Evolutionary conservation across 352 stramenopile species (phyloP).

Genomic region (Pythium grandisporangium): DNA sequence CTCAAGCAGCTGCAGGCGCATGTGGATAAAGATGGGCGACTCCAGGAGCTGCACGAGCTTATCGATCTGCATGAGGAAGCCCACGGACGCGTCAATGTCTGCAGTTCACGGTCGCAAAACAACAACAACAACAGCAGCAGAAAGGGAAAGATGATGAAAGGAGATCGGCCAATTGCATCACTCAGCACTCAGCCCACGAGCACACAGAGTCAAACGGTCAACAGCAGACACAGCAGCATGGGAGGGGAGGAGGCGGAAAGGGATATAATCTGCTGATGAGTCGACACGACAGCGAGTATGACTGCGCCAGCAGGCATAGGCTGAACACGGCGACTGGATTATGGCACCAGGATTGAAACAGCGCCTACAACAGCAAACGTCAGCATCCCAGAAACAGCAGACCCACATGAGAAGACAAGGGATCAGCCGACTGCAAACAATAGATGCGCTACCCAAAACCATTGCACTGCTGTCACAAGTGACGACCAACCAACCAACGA

Average conservation of each 20-base stretch:
- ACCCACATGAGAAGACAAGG: too few species aligned
- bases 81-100: slow-evolving; percentile 95
- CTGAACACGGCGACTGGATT: slow-evolving; percentile 97
- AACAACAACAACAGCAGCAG: too few species aligned
- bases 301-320: slow-evolving; percentile 96
- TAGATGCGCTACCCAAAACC: not conserved
- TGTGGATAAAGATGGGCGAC: slow-evolving; percentile 98
- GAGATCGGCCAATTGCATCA: too few species aligned
- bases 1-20: slow-evolving; percentile 97
- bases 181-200: too few species aligned
- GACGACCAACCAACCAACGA: too few species aligned
- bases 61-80: slow-evolving; percentile 99
- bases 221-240: not conserved
- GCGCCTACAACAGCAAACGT: slow-evolving; percentile 20
- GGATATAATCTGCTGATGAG: slow-evolving; percentile 95
- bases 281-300: slow-evolving; percentile 95
- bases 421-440: too few species aligned
- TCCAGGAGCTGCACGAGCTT: slow-evolving; percentile 99
- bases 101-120: slow-evolving; percentile 41
- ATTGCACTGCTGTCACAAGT: not conserved
- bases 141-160: slow-evolving; percentile 35
- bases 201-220: slow-evolving; percentile 7
- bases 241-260: slow-evolving; percentile 8
- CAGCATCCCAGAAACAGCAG: slow-evolving; percentile 2
- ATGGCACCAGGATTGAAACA: slow-evolving; percentile 95